A percentile compares a stretch with the other conserved stretches of the same genome.
Conservation (phyloP, 768 basidiomycete species). For the Lactarius indigo region DNA sequence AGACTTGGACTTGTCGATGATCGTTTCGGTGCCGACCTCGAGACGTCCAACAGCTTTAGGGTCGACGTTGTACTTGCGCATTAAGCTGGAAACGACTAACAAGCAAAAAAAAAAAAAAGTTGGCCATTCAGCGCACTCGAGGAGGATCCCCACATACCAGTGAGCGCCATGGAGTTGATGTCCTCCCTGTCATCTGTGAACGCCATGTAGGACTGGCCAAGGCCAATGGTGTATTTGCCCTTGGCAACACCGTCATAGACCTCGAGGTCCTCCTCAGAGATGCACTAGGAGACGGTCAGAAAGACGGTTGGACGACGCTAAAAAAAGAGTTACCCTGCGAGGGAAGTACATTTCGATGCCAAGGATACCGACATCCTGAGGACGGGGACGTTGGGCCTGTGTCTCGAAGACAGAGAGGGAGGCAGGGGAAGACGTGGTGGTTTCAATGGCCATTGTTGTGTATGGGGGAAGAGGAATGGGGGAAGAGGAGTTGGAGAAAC, state of each 20-base stretch:
- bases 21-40: constrained; percentile 97
- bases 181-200: constrained; percentile 99
- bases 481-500: neutral
- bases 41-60: constrained; percentile 95
- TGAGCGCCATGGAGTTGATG: constrained; percentile 96
- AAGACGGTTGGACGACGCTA: neutral
- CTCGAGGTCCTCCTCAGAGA: constrained; percentile 85
- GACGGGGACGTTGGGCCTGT: constrained; percentile 25
- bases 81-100: constrained; percentile 79
- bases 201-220: constrained; percentile 97
- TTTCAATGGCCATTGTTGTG: constrained; percentile 26
- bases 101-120: neutral
- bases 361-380: constrained; percentile 27
- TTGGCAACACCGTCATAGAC: constrained; percentile 35
- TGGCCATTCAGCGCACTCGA: constrained; percentile 12
- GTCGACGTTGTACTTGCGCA: constrained; percentile 94
- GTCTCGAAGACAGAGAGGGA: constrained; percentile 23
- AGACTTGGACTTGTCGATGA: constrained; percentile 99
- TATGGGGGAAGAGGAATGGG: neutral
- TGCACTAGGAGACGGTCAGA: constrained; percentile 53
- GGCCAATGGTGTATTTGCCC: constrained; percentile 98
- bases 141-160: constrained; percentile 52
- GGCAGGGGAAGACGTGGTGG: constrained; percentile 9
- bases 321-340: constrained; percentile 2
- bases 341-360: constrained; percentile 28